Evolutionary conservation across 2,329 filamentous ascomycete species (phyloP).

Genomic region (Neofusicoccum parvum): DNA sequence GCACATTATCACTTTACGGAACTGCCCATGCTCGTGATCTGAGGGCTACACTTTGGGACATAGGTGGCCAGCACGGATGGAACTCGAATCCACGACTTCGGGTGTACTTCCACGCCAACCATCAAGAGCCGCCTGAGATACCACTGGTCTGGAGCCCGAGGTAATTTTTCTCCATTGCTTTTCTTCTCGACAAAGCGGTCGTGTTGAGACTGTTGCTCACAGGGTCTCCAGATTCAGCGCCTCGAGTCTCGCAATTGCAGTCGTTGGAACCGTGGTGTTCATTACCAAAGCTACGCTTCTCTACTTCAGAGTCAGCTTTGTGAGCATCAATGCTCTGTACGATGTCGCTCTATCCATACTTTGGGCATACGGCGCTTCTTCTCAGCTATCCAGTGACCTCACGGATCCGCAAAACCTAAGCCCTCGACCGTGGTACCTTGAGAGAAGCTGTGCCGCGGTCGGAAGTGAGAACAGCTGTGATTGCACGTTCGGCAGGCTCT

Average conservation of each 20-base stretch:
- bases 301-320: not conserved
- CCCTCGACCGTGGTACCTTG: conserved; percentile 28
- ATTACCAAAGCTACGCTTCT: not conserved
- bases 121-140: conserved; percentile 24
- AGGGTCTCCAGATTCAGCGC: not conserved
- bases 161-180: conserved; percentile 5
- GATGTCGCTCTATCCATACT: conserved; percentile 26
- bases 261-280: not conserved
- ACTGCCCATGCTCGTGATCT: not conserved
- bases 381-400: conserved; percentile 25
- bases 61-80: conserved; percentile 21
- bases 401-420: conserved; percentile 25
- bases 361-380: conserved; percentile 24
- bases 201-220: too few relatives aligned
- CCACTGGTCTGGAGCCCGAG: conserved; percentile 28
- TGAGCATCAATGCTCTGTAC: conserved; percentile 25
- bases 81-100: conserved; percentile 27
- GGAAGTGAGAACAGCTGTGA: not conserved
- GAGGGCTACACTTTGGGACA: not conserved
- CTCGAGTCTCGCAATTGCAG: not conserved
- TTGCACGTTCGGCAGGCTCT: not conserved
- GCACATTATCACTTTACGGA: not conserved
- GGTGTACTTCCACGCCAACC: conserved; percentile 27
- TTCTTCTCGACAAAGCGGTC: not conserved
- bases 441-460: conserved; percentile 23